phyloP scores from a whole-genome alignment of 495 filamentous ascomycete genomes.

The Haplographium delicatum region DNA sequence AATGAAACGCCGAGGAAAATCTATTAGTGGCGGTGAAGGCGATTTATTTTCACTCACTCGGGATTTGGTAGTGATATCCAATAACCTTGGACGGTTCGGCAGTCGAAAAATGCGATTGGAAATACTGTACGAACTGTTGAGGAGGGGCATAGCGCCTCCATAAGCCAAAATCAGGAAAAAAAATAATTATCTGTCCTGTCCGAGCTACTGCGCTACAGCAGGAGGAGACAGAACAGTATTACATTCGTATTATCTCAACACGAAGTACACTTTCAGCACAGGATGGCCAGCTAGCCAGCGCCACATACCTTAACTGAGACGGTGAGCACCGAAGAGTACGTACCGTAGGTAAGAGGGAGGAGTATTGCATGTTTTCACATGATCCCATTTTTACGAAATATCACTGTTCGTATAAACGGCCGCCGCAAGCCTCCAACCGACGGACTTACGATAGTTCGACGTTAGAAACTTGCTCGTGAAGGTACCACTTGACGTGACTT shows the following conservation, averaged over 20 bases:
- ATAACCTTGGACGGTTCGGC: conserved; percentile 8
- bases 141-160: too few species aligned
- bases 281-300: conserved; percentile 10
- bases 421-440: neutral
- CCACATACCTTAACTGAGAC: conserved; percentile 13
- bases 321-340: conserved; percentile 5
- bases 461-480: neutral
- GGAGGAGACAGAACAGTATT: too few species aligned
- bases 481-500: too few species aligned
- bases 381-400: too few species aligned
- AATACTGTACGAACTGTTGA: too few species aligned
- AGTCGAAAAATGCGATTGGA: neutral
- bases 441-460: neutral
- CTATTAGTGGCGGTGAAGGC: conserved; percentile 9
- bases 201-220: too few species aligned
- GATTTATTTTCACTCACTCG: conserved; percentile 10
- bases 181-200: too few species aligned
- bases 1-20: conserved; percentile 8
- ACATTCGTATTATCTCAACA: conserved; percentile 8
- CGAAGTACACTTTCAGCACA: neutral
- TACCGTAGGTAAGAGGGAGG: too few species aligned
- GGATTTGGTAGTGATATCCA: neutral
- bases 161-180: too few species aligned
- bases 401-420: neutral
- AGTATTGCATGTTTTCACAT: neutral